phyloP scores from a whole-genome alignment of 2,329 filamentous ascomycete species.

The Coleophoma cylindrospora region DNA sequence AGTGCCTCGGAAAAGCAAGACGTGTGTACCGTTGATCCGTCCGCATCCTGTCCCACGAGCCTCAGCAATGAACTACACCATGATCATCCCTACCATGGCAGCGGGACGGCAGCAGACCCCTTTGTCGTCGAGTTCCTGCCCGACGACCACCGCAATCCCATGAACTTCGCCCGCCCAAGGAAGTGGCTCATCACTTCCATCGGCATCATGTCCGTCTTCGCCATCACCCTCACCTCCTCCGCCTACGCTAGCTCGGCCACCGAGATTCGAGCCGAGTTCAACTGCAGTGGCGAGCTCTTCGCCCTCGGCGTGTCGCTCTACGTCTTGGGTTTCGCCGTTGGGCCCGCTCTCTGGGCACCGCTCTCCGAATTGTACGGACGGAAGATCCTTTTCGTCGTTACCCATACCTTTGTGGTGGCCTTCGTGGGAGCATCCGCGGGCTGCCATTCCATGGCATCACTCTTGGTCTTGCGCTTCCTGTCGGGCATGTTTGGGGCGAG shows the following conservation, averaged over 20 bases:
- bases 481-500: conserved; percentile 57
- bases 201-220: conserved; percentile 33
- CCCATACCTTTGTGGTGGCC: conserved; percentile 50
- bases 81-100: conserved; percentile 25
- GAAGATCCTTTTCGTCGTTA: conserved; percentile 53
- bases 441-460: conserved; percentile 48
- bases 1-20: not conserved
- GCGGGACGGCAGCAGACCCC: conserved; percentile 34
- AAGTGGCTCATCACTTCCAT: conserved; percentile 35
- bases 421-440: conserved; percentile 59
- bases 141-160: conserved; percentile 35
- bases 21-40: not conserved
- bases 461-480: conserved; percentile 65
- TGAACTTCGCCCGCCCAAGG: conserved; percentile 25
- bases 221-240: conserved; percentile 2
- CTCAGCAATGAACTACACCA: not conserved
- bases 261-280: conserved; percentile 29
- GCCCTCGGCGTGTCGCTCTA: conserved; percentile 39
- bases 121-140: conserved; percentile 37
- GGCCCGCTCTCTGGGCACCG: conserved; percentile 37
- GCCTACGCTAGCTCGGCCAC: conserved; percentile 8
- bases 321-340: conserved; percentile 38
- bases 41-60: not conserved
- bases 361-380: conserved; percentile 50
- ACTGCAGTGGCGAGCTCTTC: conserved; percentile 29